Evolutionary conservation across 2,329 filamentous ascomycete genomes (phyloP), one percentile per base, ranked within the genome.

Genomic region (Colletotrichum higginsianum): DNA sequence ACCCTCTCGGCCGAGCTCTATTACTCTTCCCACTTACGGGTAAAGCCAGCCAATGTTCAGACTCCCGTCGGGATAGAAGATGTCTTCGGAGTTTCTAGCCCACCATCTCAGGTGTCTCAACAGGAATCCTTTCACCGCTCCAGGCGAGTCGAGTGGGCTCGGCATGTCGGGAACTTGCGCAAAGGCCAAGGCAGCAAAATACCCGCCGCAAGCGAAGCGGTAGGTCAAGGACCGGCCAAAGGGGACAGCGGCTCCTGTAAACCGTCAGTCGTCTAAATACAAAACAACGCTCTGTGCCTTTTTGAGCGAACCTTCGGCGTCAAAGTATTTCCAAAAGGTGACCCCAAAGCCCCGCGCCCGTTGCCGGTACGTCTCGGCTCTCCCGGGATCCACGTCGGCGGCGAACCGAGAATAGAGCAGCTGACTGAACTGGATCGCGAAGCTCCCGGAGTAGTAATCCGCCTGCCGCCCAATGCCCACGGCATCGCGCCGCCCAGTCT

Each of bases 371-470:
- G 67, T 73, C 13, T 77, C 77, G 4, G 80, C 80, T 23, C 86
- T 77, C 40, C 76, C 72, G 0, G 79, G 77, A 60, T 87, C 85
- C 3, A 85, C 52, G 18, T 86, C 82, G 0, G 74, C 69, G 0
- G 84, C 84, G 70, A 85, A 84, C 9, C 81, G 83, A 0, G 81
- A 78, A 70, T 85, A 88, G 0, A 87, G 76, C 3, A 88, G 75
- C 68, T 88, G 86, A 2, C 81, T 83, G 44, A 87, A 88, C 66
- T 88, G 86, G 11, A 88, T 86, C 0, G 86, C 86, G 66, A 88
- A 88, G 56, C 86, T 88, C 0, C 86, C 86, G 1, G 86, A 87
- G 66, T 88, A 88, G 74, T 88, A 87, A 62, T 88, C 86, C 0
- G 82, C 85, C 56, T 88, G 86, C 6, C 80, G 49, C 1, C 80